Percentiles rank a stretch among this genome's conserved stretches.
phyloP scores from a whole-genome alignment of 371 early-diverging fungal species.

The Dichotomocladium elegans region DNA sequence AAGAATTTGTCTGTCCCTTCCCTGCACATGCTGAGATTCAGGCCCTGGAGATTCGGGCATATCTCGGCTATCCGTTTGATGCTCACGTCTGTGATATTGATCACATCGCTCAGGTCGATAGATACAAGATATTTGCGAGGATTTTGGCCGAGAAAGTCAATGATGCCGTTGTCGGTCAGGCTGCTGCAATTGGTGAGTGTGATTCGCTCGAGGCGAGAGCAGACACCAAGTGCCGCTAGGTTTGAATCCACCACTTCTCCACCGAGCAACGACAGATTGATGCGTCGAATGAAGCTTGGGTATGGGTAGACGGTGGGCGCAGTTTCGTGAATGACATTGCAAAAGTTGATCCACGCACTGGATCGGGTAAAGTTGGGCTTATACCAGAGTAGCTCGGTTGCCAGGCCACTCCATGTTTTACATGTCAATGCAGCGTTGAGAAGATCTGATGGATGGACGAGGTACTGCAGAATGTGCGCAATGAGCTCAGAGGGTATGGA shows the following conservation, averaged over 20 bases:
- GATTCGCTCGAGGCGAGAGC: conserved; percentile 58
- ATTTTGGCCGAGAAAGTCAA: conserved; percentile 27
- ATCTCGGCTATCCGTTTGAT: conserved; percentile 30
- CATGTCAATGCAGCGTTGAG: conserved; percentile 40
- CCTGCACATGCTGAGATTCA: conserved; percentile 39
- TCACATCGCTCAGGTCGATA: conserved; percentile 42
- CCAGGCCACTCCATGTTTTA: conserved; percentile 43
- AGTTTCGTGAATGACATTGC: conserved; percentile 15
- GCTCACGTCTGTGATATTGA: conserved; percentile 28
- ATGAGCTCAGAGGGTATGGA: conserved; percentile 43
- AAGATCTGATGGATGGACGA: conserved; percentile 34
- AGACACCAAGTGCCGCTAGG: conserved; percentile 32
- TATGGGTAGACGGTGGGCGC: conserved; percentile 38
- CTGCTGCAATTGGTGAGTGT: conserved; percentile 51
- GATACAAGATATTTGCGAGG: conserved; percentile 28
- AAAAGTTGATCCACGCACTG: conserved; percentile 23
- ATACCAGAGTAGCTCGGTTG: conserved; percentile 49
- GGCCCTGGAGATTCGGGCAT: conserved; percentile 38
- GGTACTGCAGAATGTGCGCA: conserved; percentile 40
- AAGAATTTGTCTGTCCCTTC: conserved; percentile 19
- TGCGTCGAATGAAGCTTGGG: conserved; percentile 51
- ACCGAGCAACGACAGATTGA: conserved; percentile 55
- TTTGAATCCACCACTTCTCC: conserved; percentile 39
- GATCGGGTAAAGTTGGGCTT: conserved; percentile 38
- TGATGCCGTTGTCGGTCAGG: conserved; percentile 43